phyloP scores from a whole-genome alignment of 2,329 filamentous ascomycete species.

The Diaporthe citriasiana region DNA sequence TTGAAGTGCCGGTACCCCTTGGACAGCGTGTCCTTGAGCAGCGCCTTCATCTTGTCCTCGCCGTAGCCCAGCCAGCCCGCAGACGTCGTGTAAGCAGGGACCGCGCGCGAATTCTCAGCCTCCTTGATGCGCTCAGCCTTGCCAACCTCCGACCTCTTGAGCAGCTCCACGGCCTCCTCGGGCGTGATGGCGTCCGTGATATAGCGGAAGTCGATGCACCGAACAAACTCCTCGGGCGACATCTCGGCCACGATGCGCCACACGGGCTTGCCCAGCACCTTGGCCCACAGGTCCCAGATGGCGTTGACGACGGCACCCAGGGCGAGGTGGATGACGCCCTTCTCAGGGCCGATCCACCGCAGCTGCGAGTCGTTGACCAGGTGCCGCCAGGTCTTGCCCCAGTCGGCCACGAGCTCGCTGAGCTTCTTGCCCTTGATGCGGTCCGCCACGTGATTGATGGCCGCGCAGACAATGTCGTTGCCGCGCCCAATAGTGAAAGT shows the following conservation, averaged over 20 bases:
- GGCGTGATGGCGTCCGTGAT: constrained; percentile 94
- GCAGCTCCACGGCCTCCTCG: constrained; percentile 81
- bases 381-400: constrained; percentile 91
- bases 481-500: constrained; percentile 90
- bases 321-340: constrained; percentile 93
- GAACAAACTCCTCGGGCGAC: constrained; percentile 87
- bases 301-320: constrained; percentile 92
- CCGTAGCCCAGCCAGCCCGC: constrained; percentile 94
- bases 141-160: constrained; percentile 74
- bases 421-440: constrained; percentile 83
- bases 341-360: constrained; percentile 94
- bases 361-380: constrained; percentile 93
- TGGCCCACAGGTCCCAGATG: constrained; percentile 96
- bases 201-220: constrained; percentile 94
- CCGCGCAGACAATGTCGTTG: constrained; percentile 91
- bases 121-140: constrained; percentile 82
- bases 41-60: constrained; percentile 85
- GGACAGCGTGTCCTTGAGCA: constrained; percentile 80
- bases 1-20: constrained; percentile 91
- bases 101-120: constrained; percentile 79
- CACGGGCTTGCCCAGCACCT: constrained; percentile 86
- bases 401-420: constrained; percentile 81
- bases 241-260: constrained; percentile 93
- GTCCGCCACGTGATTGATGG: constrained; percentile 83
- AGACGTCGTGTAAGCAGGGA: constrained; percentile 91